Base-by-base conservation (phyloP, 768 basidiomycete genomes). In the Dacryopinax primogenitus region DNA sequence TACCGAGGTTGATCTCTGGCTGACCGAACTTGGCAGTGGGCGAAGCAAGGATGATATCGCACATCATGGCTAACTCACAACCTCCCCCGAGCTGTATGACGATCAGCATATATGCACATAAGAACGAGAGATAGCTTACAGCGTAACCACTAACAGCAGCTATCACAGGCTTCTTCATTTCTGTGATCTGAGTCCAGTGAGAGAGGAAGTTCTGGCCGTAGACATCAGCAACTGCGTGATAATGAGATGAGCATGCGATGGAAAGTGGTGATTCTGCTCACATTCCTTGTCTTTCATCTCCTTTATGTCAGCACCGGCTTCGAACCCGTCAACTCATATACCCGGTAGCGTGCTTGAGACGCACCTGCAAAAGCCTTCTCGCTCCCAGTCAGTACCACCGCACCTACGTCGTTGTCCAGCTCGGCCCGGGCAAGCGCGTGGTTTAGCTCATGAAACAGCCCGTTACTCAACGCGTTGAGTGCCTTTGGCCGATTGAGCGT, bases 271-370 rank as follows among this genome's bases (percentile, higher is more conserved):
- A 35, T 26, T 15, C 9, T 35, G 76, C 84, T 72, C 71, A 92
- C 92, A 96, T 66, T 85, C 78, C 77, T 93, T 93, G 77, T 94
- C 90, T 76, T 92, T 93, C 95, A 98, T 98, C 77, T 98, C 93
- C 78, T 96, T 97, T 77, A 99, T 97, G 76, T 99, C 95, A 23
- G 95, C 95, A 1, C 95, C 93, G 70, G 93, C 93, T 92, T 64
- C 18, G 7, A 12, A 34, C 11, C 3, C 11, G 23, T 62, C 35
- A 64, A 32, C 21, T 26, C 13, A 4, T 21, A 3, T 39, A n/a
- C n/a, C n/a, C 18, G 18, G 33, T 32, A 1, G 39, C 18, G 12
- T 44, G 21, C 64, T n/a, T n/a, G 35, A n/a, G 28, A 76, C 86
- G 66, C 70, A 87, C 92, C 92, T 66, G 95, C 95, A 73, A 99